Evolutionary conservation across 352 stramenopile genomes (phyloP), one percentile per base, ranked within the genome.

Genomic region (Lagenidium sp.): DNA sequence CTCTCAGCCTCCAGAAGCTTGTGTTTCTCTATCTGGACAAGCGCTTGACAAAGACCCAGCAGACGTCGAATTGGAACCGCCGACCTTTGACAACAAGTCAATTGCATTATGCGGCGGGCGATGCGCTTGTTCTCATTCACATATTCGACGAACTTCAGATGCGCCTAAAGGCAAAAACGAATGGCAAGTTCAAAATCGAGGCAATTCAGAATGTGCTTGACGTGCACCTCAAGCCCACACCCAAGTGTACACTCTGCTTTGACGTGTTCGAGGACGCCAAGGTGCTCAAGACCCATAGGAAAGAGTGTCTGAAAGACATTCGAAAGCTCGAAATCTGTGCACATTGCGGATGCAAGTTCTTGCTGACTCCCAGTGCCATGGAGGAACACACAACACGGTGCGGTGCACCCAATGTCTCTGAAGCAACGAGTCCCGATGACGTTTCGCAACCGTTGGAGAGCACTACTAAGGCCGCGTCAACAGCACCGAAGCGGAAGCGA

Each of bases 61-160:
- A 89, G 55, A 79, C 55, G 20, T 89, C 77, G 16, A 86, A 89
- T 46, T 89, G 77, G 77, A 76, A 77, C 36, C 58, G 77, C 7
- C 68, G 77, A 10, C 77, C 77, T 12, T 60, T 89, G 2, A 62
- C 64, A 4, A 34, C 44, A 0, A 58, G 57, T 16, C 77, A 89
- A 34, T 50, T 89, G 2, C 67, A 84, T 41, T 89, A 89, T 44
- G 77, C 77, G 16, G 77, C 77, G 2, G 65, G 71, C 7, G 77
- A 89, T 44, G 77, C 77, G 8, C 50, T 86, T 4, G 77, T 86
- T 26, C 45, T 89, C 18, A 73, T 89, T 35, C 72, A 85, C 32
- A 43, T 89, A 22, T 81, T 79, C 45, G 74, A 86, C 31, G 71
- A 73, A 35, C 39, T 86, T 6, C 29, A 73, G 26, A 28, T 47